These are phyloP conservation scores for Corynascus novoguineensis DNA, from an alignment of 495 filamentous ascomycete genomes.

Conservation along the genomic window DNA sequence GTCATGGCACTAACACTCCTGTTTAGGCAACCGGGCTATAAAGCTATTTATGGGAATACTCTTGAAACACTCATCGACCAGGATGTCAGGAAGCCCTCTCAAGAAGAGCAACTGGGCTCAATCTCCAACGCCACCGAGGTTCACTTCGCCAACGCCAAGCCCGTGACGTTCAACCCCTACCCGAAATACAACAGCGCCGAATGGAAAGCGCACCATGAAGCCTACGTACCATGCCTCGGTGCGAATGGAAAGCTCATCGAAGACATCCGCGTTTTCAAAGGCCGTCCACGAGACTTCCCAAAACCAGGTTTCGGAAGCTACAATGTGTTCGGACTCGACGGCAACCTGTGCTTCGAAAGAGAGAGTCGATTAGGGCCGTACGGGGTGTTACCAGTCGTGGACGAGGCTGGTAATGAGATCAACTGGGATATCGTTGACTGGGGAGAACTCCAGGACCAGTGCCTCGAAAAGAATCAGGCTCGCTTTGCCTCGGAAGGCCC, in stretches of 20 bases:
- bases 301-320: constrained; percentile 76
- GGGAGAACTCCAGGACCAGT: constrained; percentile 62
- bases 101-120: constrained; percentile 25
- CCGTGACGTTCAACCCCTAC: constrained; percentile 46
- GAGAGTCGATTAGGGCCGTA: constrained; percentile 81
- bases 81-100: constrained; percentile 21
- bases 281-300: constrained; percentile 65
- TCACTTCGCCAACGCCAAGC: constrained; percentile 29
- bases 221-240: constrained; percentile 36
- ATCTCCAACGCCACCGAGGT: constrained; percentile 9
- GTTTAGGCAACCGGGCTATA: constrained; percentile 26
- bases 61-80: constrained; percentile 35
- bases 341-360: constrained; percentile 87
- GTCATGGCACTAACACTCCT: constrained; percentile 7
- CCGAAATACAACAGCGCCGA: constrained; percentile 40
- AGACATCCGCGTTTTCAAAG: constrained; percentile 47
- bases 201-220: constrained; percentile 27
- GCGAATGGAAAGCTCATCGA: constrained; percentile 27
- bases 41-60: constrained; percentile 45
- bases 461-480: constrained; percentile 55
- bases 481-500: constrained; percentile 45
- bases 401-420: constrained; percentile 36
- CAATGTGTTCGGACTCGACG: constrained; percentile 61
- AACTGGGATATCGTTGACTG: constrained; percentile 66
- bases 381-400: constrained; percentile 50